A percentile compares a stretch with the other conserved stretches of the same genome.
phyloP scores from a whole-genome alignment of 1,139 yeast genomes.

The Blastobotrys malaysiensis region DNA sequence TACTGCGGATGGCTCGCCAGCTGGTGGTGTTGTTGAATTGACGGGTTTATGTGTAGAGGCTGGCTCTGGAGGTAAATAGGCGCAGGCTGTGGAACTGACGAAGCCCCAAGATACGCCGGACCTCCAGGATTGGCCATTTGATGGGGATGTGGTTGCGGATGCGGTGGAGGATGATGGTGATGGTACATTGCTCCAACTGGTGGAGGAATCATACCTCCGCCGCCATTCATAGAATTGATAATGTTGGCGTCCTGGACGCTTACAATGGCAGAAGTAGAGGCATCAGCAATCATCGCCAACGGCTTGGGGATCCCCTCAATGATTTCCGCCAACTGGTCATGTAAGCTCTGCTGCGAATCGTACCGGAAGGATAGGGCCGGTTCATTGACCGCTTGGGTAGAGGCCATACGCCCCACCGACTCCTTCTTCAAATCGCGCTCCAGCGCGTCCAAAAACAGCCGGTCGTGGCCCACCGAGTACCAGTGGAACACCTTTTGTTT shows the following conservation, averaged over 20 bases:
- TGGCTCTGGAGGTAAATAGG: not conserved
- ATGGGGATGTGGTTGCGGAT: conserved; percentile 5
- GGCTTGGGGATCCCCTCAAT: conserved; percentile 30
- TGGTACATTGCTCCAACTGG: not conserved
- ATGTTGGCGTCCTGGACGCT: conserved; percentile 4
- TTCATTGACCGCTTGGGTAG: conserved; percentile 38
- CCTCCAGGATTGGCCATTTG: conserved; percentile 1
- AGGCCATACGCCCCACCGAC: conserved; percentile 30
- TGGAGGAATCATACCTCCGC: not conserved
- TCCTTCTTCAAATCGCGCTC: conserved; percentile 91
- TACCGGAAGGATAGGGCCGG: conserved; percentile 39
- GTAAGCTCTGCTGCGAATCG: conserved; percentile 35
- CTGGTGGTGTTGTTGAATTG: not conserved
- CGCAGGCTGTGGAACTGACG: not conserved
- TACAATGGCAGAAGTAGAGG: conserved; percentile 22
- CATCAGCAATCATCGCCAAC: conserved; percentile 32
- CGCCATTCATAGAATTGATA: conserved; percentile 3
- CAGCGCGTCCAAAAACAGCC: conserved; percentile 85
- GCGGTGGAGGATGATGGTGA: conserved; percentile 2
- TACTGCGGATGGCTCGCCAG: conserved; percentile 3
- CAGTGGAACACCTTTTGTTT: conserved; percentile 96
- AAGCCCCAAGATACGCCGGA: not conserved
- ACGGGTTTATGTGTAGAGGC: not conserved
- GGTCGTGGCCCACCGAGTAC: conserved; percentile 95
- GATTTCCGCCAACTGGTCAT: conserved; percentile 33